Evolutionary conservation across 2,329 filamentous ascomycete species (phyloP), one percentile per base, ranked within the genome.

Genomic region (Neofusicoccum umdonicola): DNA sequence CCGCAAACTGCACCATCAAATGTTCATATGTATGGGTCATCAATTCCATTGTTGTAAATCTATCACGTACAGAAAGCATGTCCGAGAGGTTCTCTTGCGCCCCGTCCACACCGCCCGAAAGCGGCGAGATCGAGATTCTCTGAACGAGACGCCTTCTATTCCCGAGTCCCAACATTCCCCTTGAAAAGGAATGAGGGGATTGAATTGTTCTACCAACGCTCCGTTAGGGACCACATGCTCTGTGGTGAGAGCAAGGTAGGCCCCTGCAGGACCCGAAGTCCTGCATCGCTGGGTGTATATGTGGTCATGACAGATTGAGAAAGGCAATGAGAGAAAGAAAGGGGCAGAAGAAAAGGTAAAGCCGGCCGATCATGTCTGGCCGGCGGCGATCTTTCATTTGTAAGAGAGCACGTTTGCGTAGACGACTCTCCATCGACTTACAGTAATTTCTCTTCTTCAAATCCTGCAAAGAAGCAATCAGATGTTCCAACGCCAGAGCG

Each of bases 161-260:
- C 73, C 71, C 71, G 68, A 62, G 42, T 22, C 47, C 51, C 35
- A n/a, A 34, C 60, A 31, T n/a, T 44, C 9, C 63, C 17, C 57
- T 67, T 50, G 64, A 65, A 56, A 41, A 51, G 19, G 61, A 62
- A 61, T 44, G 66, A 58, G 42, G 41, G n/a, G 56, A n/a, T 27
- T 17, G 34, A 27, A 5, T 68, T 76, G 67, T 67, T 80, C 68
- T 80, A 68, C 78, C 79, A 80, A 78, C 79, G 78, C 78, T 80
- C 79, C 78, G 79, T 81, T 81, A 78, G 77, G 75, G 74, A 72
- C 72, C 68, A 17, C 69, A 72, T 75, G 73, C 71, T 71, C 50
- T 69, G 70, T 69, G 66, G 68, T 62, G 66, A 69, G 73, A 54
- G n/a, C 39, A 31, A 73, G 70, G 37, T 7, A 56, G 71, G 74